phyloP scores from a whole-genome alignment of 164 flowering plant species.

The Magnolia changhungtana region DNA sequence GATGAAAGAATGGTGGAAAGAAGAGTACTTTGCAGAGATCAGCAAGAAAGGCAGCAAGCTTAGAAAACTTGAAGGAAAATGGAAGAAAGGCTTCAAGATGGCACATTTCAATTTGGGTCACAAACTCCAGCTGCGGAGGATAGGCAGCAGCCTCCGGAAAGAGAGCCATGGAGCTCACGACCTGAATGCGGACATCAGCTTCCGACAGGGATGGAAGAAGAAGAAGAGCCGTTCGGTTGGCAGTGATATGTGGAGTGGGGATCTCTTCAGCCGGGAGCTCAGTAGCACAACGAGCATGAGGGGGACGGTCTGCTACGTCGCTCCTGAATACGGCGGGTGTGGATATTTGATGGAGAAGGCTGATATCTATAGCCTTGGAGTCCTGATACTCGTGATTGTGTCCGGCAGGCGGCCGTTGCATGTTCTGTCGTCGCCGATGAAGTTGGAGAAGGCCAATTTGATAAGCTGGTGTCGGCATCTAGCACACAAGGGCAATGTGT shows the following conservation, averaged over 20 bases:
- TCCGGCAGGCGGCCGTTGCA: slow-evolving; percentile 95
- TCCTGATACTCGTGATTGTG: slow-evolving; percentile 78
- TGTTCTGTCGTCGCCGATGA: slow-evolving; percentile 89
- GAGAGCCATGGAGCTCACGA: slow-evolving; percentile 24
- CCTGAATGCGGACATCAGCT: slow-evolving; percentile 62
- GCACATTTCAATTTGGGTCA: slow-evolving; percentile 48
- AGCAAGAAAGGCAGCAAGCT: slow-evolving; percentile 50
- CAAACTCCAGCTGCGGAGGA: slow-evolving; percentile 30
- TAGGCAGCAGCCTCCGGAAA: slow-evolving; percentile 28
- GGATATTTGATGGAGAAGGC: slow-evolving; percentile 91
- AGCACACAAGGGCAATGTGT: slow-evolving; percentile 68
- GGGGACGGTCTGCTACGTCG: slow-evolving; percentile 93
- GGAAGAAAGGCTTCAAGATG: slow-evolving; percentile 50
- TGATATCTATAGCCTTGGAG: slow-evolving; percentile 92
- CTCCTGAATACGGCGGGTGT: slow-evolving; percentile 90
- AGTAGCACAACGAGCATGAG: slow-evolving; percentile 99
- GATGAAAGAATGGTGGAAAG: slow-evolving; percentile 99
- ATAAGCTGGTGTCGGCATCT: slow-evolving; percentile 87
- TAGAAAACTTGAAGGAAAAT: slow-evolving; percentile 42
- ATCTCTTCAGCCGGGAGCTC: slow-evolving; percentile 86
- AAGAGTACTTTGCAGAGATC: slow-evolving; percentile 71
- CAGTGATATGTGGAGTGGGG: slow-evolving; percentile 93
- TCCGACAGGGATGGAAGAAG: slow-evolving; percentile 68
- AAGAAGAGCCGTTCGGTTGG: slow-evolving; percentile 49
- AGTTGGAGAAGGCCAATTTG: slow-evolving; percentile 90